Conservation (phyloP, 2,329 filamentous ascomycete species). For the Juglanconis oblonga region DNA sequence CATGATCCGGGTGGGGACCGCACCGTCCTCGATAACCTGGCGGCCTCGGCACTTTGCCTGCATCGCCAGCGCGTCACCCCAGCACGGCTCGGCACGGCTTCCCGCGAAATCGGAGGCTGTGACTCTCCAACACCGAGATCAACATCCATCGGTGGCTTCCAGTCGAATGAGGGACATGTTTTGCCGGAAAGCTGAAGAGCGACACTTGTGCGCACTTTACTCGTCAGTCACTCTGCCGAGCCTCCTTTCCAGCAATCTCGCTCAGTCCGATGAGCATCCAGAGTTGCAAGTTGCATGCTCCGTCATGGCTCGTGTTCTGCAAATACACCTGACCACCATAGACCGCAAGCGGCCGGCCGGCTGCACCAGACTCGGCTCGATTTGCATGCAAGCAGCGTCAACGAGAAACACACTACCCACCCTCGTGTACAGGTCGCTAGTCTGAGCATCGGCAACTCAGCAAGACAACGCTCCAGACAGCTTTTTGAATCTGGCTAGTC, state of each 20-base stretch:
- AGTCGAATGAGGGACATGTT: neutral
- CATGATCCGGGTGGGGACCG: neutral
- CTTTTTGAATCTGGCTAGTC: too few species aligned
- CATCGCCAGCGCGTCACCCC: too few species aligned
- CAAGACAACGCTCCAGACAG: too few species aligned
- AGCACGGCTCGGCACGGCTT: neutral
- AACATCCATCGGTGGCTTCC: too few species aligned
- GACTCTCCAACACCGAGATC: neutral
- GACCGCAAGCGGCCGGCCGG: too few species aligned
- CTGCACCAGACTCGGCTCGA: too few species aligned
- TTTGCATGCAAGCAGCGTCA: too few species aligned
- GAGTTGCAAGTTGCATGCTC: neutral
- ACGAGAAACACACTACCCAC: too few species aligned
- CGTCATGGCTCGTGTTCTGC: neutral
- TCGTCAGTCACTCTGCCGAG: neutral
- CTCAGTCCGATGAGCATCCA: neutral
- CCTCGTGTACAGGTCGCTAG: too few species aligned
- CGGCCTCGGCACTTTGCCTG: neutral
- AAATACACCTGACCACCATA: neutral
- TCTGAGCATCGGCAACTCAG: too few species aligned
- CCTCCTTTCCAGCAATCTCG: constrained; percentile 3
- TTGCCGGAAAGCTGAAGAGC: neutral
- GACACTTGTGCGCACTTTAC: neutral
- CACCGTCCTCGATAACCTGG: neutral
- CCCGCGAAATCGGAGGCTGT: neutral